Evolutionary conservation across 257 asterid genomes (phyloP).

Genomic region (Nicotiana sylvestris): DNA sequence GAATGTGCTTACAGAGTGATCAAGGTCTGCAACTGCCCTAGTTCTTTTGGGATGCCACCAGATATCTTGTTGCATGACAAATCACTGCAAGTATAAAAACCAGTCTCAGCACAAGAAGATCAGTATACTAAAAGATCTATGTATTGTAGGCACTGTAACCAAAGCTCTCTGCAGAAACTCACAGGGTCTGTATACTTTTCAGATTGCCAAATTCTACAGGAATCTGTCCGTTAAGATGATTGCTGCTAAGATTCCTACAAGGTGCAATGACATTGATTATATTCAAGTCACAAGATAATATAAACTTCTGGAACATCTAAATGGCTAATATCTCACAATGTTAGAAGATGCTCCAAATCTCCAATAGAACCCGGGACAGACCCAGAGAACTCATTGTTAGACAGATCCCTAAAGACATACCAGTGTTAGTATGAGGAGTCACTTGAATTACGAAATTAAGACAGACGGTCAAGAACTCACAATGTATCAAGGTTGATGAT

Average conservation of each 20-base stretch:
- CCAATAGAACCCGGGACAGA: slow-evolving; percentile 82
- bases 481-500: slow-evolving; percentile 85
- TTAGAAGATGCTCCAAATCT: slow-evolving; percentile 93
- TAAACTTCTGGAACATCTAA: neutral
- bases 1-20: slow-evolving; percentile 48
- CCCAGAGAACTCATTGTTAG: slow-evolving; percentile 76
- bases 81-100: slow-evolving; percentile 41
- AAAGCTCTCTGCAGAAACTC: slow-evolving; percentile 22
- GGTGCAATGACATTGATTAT: neutral
- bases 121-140: neutral
- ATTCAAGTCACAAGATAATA: neutral
- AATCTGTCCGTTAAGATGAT: slow-evolving; percentile 56
- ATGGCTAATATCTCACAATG: slow-evolving; percentile 45
- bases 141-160: neutral
- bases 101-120: neutral
- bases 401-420: slow-evolving; percentile 61
- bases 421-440: slow-evolving; percentile 5
- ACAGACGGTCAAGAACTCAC: slow-evolving; percentile 39
- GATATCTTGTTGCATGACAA: slow-evolving; percentile 69
- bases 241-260: slow-evolving; percentile 76
- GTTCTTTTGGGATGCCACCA: slow-evolving; percentile 64
- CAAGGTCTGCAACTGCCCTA: slow-evolving; percentile 90
- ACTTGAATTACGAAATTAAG: neutral
- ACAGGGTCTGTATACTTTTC: slow-evolving; percentile 77
- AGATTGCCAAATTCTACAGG: slow-evolving; percentile 84